phyloP scores from a whole-genome alignment of 768 basidiomycete species.

The Lentinus brumalis region DNA sequence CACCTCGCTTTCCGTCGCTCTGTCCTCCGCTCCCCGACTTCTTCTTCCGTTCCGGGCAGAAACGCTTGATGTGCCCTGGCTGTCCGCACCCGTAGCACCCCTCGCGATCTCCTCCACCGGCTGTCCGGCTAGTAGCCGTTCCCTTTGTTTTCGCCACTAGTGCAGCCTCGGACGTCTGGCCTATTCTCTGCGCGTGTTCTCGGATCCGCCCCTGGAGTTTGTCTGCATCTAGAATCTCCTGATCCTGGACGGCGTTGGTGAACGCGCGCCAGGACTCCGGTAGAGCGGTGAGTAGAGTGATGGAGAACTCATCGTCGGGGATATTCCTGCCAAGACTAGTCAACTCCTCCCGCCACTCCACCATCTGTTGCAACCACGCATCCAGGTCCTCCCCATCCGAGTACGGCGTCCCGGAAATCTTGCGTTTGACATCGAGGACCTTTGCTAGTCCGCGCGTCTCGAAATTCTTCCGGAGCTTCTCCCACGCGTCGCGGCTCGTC shows the following conservation, averaged over 20 bases:
- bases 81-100: slow-evolving; percentile 9
- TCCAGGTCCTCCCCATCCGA: slow-evolving; percentile 35
- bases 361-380: slow-evolving; percentile 34
- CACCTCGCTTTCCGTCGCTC: background rate
- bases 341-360: slow-evolving; percentile 27
- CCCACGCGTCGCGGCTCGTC: slow-evolving; percentile 33
- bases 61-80: slow-evolving; percentile 1
- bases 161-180: no score
- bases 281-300: slow-evolving; percentile 34
- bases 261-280: slow-evolving; percentile 39
- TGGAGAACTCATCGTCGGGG: slow-evolving; percentile 33
- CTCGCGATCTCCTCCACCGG: no score
- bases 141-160: no score
- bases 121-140: no score
- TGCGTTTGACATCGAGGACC: slow-evolving; percentile 28
- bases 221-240: background rate
- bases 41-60: slow-evolving; percentile 14
- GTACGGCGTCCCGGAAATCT: slow-evolving; percentile 30
- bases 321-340: slow-evolving; percentile 26
- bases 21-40: background rate
- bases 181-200: no score
- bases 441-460: slow-evolving; percentile 32
- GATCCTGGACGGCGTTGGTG: slow-evolving; percentile 12
- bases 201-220: no score
- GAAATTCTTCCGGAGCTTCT: slow-evolving; percentile 30